Base-by-base conservation (phyloP, 2,329 filamentous ascomycete species). In the Juglanconis oblonga region DNA sequence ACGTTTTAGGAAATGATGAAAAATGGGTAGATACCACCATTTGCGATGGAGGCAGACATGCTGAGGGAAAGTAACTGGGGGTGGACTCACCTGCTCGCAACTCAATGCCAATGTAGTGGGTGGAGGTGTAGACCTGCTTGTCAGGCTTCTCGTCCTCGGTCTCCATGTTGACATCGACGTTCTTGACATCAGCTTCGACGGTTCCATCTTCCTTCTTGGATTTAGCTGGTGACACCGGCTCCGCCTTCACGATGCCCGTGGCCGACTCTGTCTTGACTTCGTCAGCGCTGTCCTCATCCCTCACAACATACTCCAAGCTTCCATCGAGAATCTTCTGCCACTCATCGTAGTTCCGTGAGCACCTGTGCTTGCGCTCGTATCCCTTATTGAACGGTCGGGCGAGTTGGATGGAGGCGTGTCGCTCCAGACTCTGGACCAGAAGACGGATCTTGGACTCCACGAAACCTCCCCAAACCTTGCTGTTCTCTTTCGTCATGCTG, bases 381-480 rank as follows among this genome's bases (percentile, higher is more conserved):
- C 91, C 91, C 73, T 98, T 97, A 68, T 92, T 94, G 79, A 93
- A 99, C 0, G 93, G 90, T 67, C 95, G 92, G 1, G 95, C 93
- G 31, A 97, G 79, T 40, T 87, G 86, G 65, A 98, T 92, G 14
- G 88, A 89, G 48, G 84, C 79, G 67, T 95, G 91, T 58, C 87
- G 83, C 70, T 98, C 95, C 45, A 98, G 82, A 50, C 88, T 89
- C 65, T 88, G 86, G 14, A 97, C 91, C 14, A 99, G 82, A 67
- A 94, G 82, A 66, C 95, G 87, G 47, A 98, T 86, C 74, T 96
- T 97, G 14, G 95, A 97, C 74, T 98, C 92, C 4, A 99, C 91
- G 55, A 94, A 87, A 44, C 95, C 95, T 17, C 91, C 91, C 91
- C 94, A 98, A 2, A 88, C 83, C 57, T 91, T 88, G 70, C 96